Evolutionary conservation across 2,329 filamentous ascomycete genomes (phyloP).

Genomic region (Stagonosporopsis rhizophila): DNA sequence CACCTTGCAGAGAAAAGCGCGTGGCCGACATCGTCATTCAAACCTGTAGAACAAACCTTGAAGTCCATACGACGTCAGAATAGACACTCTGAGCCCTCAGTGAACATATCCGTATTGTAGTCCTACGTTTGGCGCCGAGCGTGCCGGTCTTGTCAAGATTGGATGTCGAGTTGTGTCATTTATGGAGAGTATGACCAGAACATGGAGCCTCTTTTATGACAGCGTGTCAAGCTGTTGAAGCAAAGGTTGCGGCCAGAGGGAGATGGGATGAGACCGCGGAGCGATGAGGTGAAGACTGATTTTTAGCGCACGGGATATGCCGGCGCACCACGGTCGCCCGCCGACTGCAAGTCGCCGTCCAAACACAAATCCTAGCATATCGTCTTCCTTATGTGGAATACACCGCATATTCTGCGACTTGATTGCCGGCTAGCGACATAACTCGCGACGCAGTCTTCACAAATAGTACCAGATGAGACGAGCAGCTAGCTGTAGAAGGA

Average conservation of each 20-base stretch:
- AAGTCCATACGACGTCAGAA: background rate
- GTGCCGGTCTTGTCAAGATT: background rate
- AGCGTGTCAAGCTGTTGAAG: background rate
- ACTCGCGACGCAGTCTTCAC: constrained; percentile 14
- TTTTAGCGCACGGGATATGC: constrained; percentile 11
- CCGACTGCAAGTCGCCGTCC: constrained; percentile 24
- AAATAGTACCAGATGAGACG: constrained; percentile 16
- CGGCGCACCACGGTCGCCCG: constrained; percentile 19
- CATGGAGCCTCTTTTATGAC: no score
- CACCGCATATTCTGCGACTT: constrained; percentile 29
- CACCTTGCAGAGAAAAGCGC: constrained; percentile 1
- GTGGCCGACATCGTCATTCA: constrained; percentile 6
- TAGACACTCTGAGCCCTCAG: background rate
- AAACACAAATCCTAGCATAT: constrained; percentile 43
- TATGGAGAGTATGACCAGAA: no score
- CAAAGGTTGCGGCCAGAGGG: background rate
- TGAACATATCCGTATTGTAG: background rate
- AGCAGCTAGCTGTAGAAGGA: constrained; percentile 2
- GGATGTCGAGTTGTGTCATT: no score
- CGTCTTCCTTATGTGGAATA: constrained; percentile 36
- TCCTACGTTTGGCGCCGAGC: background rate
- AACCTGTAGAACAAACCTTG: background rate
- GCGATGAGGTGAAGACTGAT: constrained; percentile 13
- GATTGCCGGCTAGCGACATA: constrained; percentile 21
- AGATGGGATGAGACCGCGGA: background rate